Conservation (phyloP, 164 flowering plant genomes). For the Kingdonia uniflora region DNA sequence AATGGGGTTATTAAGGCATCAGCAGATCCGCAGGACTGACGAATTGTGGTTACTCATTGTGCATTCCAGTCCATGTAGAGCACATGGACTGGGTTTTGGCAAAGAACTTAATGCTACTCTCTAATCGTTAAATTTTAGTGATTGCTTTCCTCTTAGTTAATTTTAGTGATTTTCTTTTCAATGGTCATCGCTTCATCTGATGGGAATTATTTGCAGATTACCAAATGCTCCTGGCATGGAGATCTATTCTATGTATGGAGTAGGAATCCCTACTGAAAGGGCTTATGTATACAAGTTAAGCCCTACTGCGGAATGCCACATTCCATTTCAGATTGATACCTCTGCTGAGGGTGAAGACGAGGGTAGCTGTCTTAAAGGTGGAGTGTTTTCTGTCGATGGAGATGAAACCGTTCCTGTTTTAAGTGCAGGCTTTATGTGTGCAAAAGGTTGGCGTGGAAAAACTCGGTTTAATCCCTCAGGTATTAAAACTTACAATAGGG, state of each 20-base stretch:
- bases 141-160: too few species aligned
- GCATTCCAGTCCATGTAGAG: too few species aligned
- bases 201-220: constrained; percentile 40
- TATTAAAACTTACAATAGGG: constrained; percentile 56
- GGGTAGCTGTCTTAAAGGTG: constrained; percentile 53
- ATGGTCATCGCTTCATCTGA: too few species aligned
- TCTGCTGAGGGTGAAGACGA: constrained; percentile 44
- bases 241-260: constrained; percentile 86
- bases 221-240: constrained; percentile 97
- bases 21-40: too few species aligned
- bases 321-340: constrained; percentile 83
- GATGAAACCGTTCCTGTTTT: constrained; percentile 95
- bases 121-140: too few species aligned
- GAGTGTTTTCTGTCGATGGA: constrained; percentile 70
- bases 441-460: constrained; percentile 93
- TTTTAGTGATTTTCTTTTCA: too few species aligned
- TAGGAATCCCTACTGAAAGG: constrained; percentile 92
- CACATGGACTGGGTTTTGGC: too few species aligned
- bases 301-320: constrained; percentile 64
- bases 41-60: too few species aligned
- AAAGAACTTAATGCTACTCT: too few species aligned
- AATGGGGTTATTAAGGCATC: too few species aligned
- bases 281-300: constrained; percentile 66
- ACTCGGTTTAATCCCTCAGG: constrained; percentile 96
- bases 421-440: constrained; percentile 95